Conservation (phyloP, 2,329 filamentous ascomycete species). For the Parascedosporium putredinis region DNA sequence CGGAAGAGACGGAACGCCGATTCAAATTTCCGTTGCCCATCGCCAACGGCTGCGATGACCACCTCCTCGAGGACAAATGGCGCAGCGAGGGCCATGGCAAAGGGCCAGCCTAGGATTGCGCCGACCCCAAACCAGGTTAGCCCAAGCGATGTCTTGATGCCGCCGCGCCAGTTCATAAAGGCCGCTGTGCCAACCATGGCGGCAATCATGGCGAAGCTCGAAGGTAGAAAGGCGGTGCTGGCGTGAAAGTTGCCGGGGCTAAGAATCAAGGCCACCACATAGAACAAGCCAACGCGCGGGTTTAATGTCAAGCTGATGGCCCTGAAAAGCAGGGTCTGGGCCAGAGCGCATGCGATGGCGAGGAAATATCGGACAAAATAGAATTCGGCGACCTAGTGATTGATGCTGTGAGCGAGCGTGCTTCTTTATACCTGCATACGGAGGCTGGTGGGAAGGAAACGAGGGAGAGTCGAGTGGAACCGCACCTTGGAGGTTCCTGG, state of each 20-base stretch:
- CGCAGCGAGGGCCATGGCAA: conserved; percentile 69
- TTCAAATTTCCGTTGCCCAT: conserved; percentile 48
- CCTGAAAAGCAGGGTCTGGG: conserved; percentile 72
- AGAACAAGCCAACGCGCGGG: conserved; percentile 74
- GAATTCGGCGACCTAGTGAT: conserved; percentile 56
- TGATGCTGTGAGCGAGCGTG: not conserved
- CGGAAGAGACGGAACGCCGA: conserved; percentile 52
- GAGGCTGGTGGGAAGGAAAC: no score
- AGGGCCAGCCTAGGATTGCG: conserved; percentile 86
- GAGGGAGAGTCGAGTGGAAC: not conserved
- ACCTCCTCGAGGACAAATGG: conserved; percentile 76
- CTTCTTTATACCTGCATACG: no score
- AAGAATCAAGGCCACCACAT: conserved; percentile 63
- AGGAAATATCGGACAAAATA: conserved; percentile 73
- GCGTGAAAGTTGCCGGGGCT: conserved; percentile 93
- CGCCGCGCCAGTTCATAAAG: conserved; percentile 83
- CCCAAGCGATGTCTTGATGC: conserved; percentile 68
- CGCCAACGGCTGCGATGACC: conserved; percentile 43
- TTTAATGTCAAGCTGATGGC: conserved; percentile 68
- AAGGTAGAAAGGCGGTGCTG: conserved; percentile 76
- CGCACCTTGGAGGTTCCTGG: conserved; percentile 49
- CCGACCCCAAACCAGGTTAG: conserved; percentile 88
- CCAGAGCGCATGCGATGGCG: conserved; percentile 66
- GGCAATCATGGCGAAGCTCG: conserved; percentile 94
- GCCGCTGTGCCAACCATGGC: conserved; percentile 75